Percentiles rank a stretch among this genome's conserved stretches.
These are phyloP conservation scores for Flaveria robusta DNA, from an alignment of 129 eudicot species.

Conservation along the genomic window DNA sequence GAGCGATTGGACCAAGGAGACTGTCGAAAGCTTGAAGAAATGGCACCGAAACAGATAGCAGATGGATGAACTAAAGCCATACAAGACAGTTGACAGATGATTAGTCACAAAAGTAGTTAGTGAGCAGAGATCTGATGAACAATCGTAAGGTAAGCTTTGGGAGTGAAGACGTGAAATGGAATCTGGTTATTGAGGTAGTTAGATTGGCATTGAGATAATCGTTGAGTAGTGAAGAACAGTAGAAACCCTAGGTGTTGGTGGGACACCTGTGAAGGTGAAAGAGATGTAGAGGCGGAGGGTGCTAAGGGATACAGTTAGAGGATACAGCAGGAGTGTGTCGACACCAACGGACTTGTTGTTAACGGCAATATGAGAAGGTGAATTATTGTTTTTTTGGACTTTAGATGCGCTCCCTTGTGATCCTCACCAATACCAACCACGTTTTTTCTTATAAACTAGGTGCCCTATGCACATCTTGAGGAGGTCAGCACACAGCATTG, in stretches of 20 bases:
- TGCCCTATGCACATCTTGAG: no score
- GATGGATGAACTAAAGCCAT: conserved; percentile 43
- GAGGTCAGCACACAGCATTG: no score
- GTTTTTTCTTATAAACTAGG: no score
- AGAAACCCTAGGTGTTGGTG: conserved; percentile 21
- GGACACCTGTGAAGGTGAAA: conserved; percentile 3
- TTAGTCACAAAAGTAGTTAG: neutral
- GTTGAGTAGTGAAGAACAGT: conserved; percentile 9
- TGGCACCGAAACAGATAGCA: conserved; percentile 27
- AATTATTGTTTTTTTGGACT: neutral
- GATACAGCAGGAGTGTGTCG: neutral
- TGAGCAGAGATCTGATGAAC: conserved; percentile 10
- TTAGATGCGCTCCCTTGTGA: neutral
- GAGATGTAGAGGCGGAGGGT: conserved; percentile 26
- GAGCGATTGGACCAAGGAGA: conserved; percentile 36
- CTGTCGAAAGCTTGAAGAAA: conserved; percentile 23
- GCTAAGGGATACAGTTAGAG: conserved; percentile 17
- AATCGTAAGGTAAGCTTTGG: neutral
- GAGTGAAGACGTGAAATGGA: neutral
- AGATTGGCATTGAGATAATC: conserved; percentile 26
- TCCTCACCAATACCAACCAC: neutral
- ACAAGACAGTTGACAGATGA: conserved; percentile 21
- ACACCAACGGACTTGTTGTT: conserved; percentile 34
- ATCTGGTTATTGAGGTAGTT: neutral
- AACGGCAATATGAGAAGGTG: neutral